phyloP scores from a whole-genome alignment of 192 early-diverging fungal species.

The Cladochytrium replicatum region DNA sequence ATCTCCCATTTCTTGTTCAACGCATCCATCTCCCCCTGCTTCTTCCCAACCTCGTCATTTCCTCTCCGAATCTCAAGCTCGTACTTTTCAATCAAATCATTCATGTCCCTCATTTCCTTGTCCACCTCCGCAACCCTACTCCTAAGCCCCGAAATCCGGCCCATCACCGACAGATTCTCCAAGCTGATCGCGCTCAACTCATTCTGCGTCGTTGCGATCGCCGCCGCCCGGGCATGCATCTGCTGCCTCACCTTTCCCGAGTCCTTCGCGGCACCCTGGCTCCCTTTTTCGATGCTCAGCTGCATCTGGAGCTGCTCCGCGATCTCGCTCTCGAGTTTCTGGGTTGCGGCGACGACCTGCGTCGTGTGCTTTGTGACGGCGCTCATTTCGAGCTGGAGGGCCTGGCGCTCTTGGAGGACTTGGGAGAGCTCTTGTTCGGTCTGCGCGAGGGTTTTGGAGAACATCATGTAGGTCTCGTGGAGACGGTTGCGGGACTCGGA shows the following conservation, averaged over 20 bases:
- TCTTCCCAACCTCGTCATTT: constrained; percentile 52
- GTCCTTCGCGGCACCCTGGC: constrained; percentile 29
- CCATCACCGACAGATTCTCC: constrained; percentile 29
- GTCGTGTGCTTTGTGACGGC: constrained; percentile 32
- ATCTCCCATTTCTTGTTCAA: constrained; percentile 54
- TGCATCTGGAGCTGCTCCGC: constrained; percentile 46
- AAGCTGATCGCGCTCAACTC: constrained; percentile 37
- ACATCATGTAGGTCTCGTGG: constrained; percentile 34
- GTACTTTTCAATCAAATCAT: constrained; percentile 48
- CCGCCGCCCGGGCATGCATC: constrained; percentile 48
- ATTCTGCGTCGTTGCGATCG: constrained; percentile 41
- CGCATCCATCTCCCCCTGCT: constrained; percentile 48
- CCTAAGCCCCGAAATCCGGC: constrained; percentile 22
- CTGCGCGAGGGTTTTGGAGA: constrained; percentile 35
- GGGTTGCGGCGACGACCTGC: constrained; percentile 12
- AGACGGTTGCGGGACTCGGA: constrained; percentile 38
- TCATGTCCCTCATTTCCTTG: constrained; percentile 34
- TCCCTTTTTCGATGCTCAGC: constrained; percentile 42
- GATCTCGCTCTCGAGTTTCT: constrained; percentile 40
- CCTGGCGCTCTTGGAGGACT: constrained; percentile 33
- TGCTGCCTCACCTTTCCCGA: constrained; percentile 26
- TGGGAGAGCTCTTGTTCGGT: constrained; percentile 38
- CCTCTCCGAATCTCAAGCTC: constrained; percentile 46
- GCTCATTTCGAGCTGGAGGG: constrained; percentile 37
- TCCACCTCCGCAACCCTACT: constrained; percentile 28